Evolutionary conservation across 106 monocot species (phyloP).

Genomic region (Phalaenopsis equestris): DNA sequence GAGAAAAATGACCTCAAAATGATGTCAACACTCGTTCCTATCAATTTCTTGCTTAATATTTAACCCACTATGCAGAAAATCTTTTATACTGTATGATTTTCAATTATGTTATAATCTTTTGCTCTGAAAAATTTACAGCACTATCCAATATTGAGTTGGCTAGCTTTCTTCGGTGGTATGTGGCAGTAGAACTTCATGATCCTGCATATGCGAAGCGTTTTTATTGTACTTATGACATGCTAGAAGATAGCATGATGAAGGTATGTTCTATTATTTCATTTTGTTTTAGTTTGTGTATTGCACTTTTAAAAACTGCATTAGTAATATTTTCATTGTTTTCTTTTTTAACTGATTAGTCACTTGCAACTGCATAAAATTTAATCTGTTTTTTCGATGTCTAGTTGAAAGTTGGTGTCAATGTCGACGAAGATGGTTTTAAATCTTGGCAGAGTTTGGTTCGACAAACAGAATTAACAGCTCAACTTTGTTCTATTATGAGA

Average conservation of each 20-base stretch:
- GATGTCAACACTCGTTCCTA: background rate
- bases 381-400: constrained; percentile 10
- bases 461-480: constrained; percentile 84
- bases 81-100: background rate
- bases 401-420: constrained; percentile 44
- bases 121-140: constrained; percentile 35
- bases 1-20: too few relatives aligned
- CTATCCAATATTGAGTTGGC: constrained; percentile 92
- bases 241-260: constrained; percentile 74
- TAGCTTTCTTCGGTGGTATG: constrained; percentile 96
- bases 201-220: constrained; percentile 83
- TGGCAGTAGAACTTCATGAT: constrained; percentile 86
- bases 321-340: background rate
- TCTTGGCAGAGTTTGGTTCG: constrained; percentile 85
- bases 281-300: background rate
- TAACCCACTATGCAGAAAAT: background rate
- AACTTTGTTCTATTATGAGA: constrained; percentile 82
- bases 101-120: constrained; percentile 1
- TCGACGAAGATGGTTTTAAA: constrained; percentile 68
- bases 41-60: background rate
- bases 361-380: background rate
- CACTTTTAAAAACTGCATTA: background rate
- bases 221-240: constrained; percentile 78
- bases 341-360: too few relatives aligned
- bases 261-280: constrained; percentile 25